phyloP scores from a whole-genome alignment of 106 monocot genomes.

The Alisma plantagoaquatica region DNA sequence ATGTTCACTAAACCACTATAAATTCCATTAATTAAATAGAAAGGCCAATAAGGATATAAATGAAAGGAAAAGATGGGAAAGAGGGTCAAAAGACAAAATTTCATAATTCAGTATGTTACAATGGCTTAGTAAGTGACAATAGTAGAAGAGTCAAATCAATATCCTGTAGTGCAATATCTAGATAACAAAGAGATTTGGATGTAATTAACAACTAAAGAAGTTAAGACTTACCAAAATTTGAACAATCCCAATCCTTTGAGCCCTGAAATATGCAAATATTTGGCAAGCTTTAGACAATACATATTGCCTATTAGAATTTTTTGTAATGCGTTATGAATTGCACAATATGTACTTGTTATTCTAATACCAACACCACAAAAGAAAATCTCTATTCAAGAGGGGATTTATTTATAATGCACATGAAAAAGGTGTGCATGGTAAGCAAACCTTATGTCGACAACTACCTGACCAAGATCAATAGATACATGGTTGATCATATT shows the following conservation, averaged over 20 bases:
- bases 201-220: too few relatives aligned
- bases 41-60: too few relatives aligned
- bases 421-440: neutral
- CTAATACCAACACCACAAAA: constrained; percentile 91
- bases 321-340: constrained; percentile 87
- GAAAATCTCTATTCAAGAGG: neutral
- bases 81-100: too few relatives aligned
- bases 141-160: too few relatives aligned
- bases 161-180: too few relatives aligned
- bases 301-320: constrained; percentile 73
- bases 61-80: too few relatives aligned
- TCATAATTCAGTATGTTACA: too few relatives aligned
- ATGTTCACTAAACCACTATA: too few relatives aligned
- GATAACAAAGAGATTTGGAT: too few relatives aligned
- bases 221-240: constrained; percentile 62
- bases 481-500: constrained; percentile 67
- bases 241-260: constrained; percentile 90
- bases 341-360: constrained; percentile 83
- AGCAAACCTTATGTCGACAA: constrained; percentile 90
- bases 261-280: constrained; percentile 73
- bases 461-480: constrained; percentile 51
- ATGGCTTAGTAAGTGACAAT: too few relatives aligned
- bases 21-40: too few relatives aligned
- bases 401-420: neutral
- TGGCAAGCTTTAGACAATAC: constrained; percentile 64